Evolutionary conservation across 139 green algal species (phyloP).

Genomic region (Cymbomonas tetramitiformis): DNA sequence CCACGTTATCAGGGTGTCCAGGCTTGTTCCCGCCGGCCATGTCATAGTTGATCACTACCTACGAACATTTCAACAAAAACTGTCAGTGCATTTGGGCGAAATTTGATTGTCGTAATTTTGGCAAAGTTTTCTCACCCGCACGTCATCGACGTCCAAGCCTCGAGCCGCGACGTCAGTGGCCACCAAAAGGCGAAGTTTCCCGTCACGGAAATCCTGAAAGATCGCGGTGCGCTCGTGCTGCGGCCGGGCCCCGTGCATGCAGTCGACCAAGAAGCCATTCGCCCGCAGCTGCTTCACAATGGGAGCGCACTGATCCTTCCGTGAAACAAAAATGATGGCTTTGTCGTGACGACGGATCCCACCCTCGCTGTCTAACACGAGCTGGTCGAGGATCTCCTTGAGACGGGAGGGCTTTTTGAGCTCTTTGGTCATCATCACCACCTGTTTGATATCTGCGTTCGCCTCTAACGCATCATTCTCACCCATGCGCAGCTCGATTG

Average conservation of each 20-base stretch:
- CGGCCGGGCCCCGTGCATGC: background rate
- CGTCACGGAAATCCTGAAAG: conserved; percentile 4
- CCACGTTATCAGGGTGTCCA: too few species aligned
- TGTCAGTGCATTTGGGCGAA: conserved; percentile 31
- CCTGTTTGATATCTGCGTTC: conserved; percentile 21
- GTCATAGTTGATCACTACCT: conserved; percentile 85
- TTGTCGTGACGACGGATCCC: too few species aligned
- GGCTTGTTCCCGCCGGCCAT: conserved; percentile 60
- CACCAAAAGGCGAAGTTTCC: conserved; percentile 1
- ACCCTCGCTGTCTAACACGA: conserved; percentile 44
- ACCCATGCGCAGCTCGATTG: conserved; percentile 58
- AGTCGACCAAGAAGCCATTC: background rate
- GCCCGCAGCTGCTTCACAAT: background rate
- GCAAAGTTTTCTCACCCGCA: background rate
- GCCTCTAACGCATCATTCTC: conserved; percentile 46
- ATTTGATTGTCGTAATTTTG: background rate
- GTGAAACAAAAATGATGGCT: too few species aligned
- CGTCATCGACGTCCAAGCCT: conserved; percentile 41
- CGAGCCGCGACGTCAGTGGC: conserved; percentile 14
- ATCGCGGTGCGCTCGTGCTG: conserved; percentile 2
- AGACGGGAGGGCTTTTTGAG: conserved; percentile 19
- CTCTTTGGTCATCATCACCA: conserved; percentile 8
- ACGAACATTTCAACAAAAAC: too few species aligned
- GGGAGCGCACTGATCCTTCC: conserved; percentile 13
- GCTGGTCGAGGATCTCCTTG: conserved; percentile 56